Base-by-base conservation (phyloP, 2,329 filamentous ascomycete species). In the Cercospora janseana region DNA sequence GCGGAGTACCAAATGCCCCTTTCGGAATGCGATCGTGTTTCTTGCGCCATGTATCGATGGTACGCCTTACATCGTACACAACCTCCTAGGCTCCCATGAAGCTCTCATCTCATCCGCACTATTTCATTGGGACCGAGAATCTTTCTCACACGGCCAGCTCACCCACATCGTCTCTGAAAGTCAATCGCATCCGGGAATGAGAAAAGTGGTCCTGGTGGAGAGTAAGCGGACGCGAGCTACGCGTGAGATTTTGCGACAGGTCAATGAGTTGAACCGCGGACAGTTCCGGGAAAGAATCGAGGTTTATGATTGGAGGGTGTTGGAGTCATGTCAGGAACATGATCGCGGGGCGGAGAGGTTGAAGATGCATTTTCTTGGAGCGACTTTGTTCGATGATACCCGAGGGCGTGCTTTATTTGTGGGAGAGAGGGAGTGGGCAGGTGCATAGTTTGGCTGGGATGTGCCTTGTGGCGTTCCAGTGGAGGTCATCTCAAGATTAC, bases 121-220 rank as follows among this genome's bases (percentile, higher is more conserved):
- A 6, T n/a, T 13, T 0, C 52, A 68, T 43, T 69, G 65, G 66
- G 56, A 64, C 15, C 62, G 66, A 18, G 58, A 65, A 27, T 60
- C 56, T 21, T 62, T 60, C 54, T 48, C 55, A 6, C 53, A 63
- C 32, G 28, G 52, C 3, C 43, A 43, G 5, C 32, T 50, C 5
- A 53, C 55, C 2, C 51, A 54, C 3, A 63, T 54, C 1, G 61
- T 67, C 13, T 60, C 60, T 4, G 66, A 69, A 38, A 64, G 60
- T 31, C 67, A 69, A 43, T 56, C 66, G 1, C 61, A 66, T 41
- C 48, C 47, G 4, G 65, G 60, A 4, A 49, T 65, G 52, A 48
- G 59, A 8, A 69, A 67, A 40, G 49, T 68, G 15, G 59, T 67
- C 1, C 49, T 69, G 9, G 64, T 69, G 4, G 66, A 69, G 42